Percentiles rank a stretch among this genome's conserved stretches.
Conservation (phyloP, 768 basidiomycete species). For the Boletus rufocinnamomeus region DNA sequence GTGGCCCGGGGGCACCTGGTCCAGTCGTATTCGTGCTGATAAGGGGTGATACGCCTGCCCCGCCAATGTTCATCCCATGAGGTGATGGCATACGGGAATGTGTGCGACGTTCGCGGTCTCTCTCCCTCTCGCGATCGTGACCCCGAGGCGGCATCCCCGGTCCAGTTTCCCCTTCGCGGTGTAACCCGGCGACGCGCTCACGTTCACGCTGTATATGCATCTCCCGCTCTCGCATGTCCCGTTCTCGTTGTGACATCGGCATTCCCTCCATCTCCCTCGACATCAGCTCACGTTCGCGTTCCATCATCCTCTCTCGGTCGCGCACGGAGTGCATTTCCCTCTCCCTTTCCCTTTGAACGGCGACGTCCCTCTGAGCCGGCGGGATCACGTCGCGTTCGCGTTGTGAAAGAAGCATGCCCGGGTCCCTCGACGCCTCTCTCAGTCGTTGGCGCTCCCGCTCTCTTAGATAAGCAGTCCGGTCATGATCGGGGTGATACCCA, state of each 20-base stretch:
- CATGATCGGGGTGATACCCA: constrained; percentile 26
- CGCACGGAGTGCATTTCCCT: constrained; percentile 20
- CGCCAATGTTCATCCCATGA: constrained; percentile 17
- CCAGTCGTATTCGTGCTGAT: constrained; percentile 8
- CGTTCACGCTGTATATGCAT: constrained; percentile 32
- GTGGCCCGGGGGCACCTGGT: constrained; percentile 24
- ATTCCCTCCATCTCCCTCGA: constrained; percentile 29
- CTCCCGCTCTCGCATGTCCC: constrained; percentile 30
- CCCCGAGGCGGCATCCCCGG: constrained; percentile 26
- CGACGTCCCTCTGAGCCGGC: constrained; percentile 22
- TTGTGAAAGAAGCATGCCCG: constrained; percentile 20
- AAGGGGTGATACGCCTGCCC: constrained; percentile 13
- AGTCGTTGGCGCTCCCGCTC: constrained; percentile 27
- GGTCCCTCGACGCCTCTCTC: constrained; percentile 25
- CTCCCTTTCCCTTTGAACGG: constrained; percentile 30
- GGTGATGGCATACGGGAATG: constrained; percentile 32
- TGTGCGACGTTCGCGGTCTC: constrained; percentile 33
- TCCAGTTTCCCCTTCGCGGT: constrained; percentile 29
- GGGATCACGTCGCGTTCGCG: constrained; percentile 27
- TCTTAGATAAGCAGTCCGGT: constrained; percentile 23
- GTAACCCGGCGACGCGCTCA: constrained; percentile 24
- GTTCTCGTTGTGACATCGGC: constrained; percentile 26
- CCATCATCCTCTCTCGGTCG: constrained; percentile 28
- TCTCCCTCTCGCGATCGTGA: constrained; percentile 33
- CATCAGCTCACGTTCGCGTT: constrained; percentile 26